Base-by-base conservation (phyloP, 108 stramenopile genomes). In the Cylindrotheca fusiformis region DNA sequence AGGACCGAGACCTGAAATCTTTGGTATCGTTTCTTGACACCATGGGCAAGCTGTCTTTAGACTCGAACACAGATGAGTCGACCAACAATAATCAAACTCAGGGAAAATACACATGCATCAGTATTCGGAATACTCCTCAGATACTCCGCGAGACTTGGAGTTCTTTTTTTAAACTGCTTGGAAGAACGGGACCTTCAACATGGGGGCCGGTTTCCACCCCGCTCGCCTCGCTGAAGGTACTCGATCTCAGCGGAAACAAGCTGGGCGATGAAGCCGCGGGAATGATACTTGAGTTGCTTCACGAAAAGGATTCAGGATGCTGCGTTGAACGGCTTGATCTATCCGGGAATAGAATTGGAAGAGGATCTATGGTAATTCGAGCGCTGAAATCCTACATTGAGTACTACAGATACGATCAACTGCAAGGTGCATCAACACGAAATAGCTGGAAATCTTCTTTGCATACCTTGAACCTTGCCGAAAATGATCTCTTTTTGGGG, bases 231-330 rank as follows among this genome's bases (percentile, higher is more conserved):
- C 65, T 86, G 33, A 74, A 55, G 18, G 52, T 62, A 36, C 71
- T 86, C 6, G 85, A 86, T 58, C 58, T 86, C 12, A 79, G 81
- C 59, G 74, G 74, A 2, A 86, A 86, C 48, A 58, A 68, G 14
- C 52, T 86, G 0, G 85, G 82, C 17, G 85, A 86, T 53, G 81
- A 83, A 26, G 33, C 52, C 12, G 72, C 67, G 31, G 73, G 79
- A 26, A 48, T 54, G 32, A 21, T 86, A 20, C 74, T 86, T 14
- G 75, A 67, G 32, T 56, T 83, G 20, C 67, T 72, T 2, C 76
- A 81, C 29, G 54, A 72, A 21, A 71, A 78, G 22, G 65, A 78
- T 26, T 83, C 79, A 23, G 67, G 79, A 5, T 78, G 82, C 55
- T 65, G 47, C 17, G 29, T 86, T 17, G 85, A 86, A 55, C 63